phyloP scores from a whole-genome alignment of 768 basidiomycete species.

The Guyanaporus albipodus region DNA sequence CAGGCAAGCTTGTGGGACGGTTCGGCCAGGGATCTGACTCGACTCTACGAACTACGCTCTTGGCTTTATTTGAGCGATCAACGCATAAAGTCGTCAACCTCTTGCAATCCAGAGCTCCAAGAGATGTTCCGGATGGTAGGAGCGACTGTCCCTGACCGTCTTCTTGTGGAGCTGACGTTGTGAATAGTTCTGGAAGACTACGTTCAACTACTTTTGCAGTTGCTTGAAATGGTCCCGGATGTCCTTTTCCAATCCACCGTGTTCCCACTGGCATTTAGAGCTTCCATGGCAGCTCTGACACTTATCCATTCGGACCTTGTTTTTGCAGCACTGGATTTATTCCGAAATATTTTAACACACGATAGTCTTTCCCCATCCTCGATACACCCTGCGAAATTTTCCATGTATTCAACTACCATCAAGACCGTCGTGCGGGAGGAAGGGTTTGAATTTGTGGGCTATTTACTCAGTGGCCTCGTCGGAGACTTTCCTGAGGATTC shows the following conservation, averaged over 20 bases:
- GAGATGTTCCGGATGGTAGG: constrained; percentile 87
- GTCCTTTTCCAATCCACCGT: constrained; percentile 74
- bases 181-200: constrained; percentile 89
- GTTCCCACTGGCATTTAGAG: constrained; percentile 75
- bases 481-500: constrained; percentile 89
- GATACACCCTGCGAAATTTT: constrained; percentile 54
- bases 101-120: constrained; percentile 62
- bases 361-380: constrained; percentile 56
- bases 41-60: constrained; percentile 52
- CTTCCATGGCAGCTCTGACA: constrained; percentile 72
- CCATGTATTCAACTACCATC: constrained; percentile 60
- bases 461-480: constrained; percentile 72
- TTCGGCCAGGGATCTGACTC: constrained; percentile 68
- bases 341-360: constrained; percentile 72
- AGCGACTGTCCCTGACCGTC: constrained; percentile 1
- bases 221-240: constrained; percentile 66
- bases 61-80: constrained; percentile 66
- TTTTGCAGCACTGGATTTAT: constrained; percentile 76
- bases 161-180: constrained; percentile 2
- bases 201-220: constrained; percentile 68
- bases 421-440: constrained; percentile 59
- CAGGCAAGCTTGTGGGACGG: constrained; percentile 75
- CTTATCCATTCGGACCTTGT: constrained; percentile 80
- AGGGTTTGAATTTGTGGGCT: constrained; percentile 66
- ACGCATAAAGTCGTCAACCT: constrained; percentile 67